A percentile compares a stretch with the other conserved stretches of the same genome.
phyloP scores from a whole-genome alignment of 495 filamentous ascomycete species.

The Acidiella bohemica region DNA sequence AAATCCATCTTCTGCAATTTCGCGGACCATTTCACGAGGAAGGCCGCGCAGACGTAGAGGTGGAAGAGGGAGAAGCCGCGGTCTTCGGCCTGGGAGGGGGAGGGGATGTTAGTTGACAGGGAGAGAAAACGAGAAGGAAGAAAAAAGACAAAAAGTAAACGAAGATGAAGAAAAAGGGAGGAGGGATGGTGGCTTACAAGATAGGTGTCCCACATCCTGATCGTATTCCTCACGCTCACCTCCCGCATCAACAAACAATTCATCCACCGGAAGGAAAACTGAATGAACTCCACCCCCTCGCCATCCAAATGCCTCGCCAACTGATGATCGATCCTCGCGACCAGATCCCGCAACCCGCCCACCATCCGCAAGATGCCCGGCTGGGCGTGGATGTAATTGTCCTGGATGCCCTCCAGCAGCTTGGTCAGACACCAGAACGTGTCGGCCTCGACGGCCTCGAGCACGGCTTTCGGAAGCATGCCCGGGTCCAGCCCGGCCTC shows the following conservation, averaged over 20 bases:
- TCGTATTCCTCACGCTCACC: constrained; percentile 87
- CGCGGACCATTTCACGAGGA: constrained; percentile 97
- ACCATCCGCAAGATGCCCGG: constrained; percentile 95
- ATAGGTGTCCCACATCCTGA: constrained; percentile 99
- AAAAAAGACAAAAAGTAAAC: background rate
- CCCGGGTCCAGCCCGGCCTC: constrained; percentile 93
- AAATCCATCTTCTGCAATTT: constrained; percentile 92
- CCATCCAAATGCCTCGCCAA: constrained; percentile 78
- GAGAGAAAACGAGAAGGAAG: background rate
- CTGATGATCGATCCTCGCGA: constrained; percentile 69
- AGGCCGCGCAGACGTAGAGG: constrained; percentile 94
- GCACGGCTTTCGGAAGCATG: constrained; percentile 73
- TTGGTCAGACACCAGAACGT: constrained; percentile 98
- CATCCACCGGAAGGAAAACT: constrained; percentile 99
- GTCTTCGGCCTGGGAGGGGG: constrained; percentile 63
- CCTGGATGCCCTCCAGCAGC: constrained; percentile 90
- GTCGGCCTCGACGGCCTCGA: constrained; percentile 96
- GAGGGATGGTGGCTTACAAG: constrained; percentile 44
- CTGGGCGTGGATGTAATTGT: constrained; percentile 96
- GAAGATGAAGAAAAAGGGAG: background rate
- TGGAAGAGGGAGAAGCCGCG: constrained; percentile 97
- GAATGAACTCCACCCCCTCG: constrained; percentile 93
- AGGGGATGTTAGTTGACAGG: background rate
- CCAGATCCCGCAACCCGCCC: constrained; percentile 71
- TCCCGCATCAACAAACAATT: constrained; percentile 97